These are phyloP conservation scores for Lentinula raphanica DNA, from an alignment of 768 basidiomycete species.

Conservation along the genomic window DNA sequence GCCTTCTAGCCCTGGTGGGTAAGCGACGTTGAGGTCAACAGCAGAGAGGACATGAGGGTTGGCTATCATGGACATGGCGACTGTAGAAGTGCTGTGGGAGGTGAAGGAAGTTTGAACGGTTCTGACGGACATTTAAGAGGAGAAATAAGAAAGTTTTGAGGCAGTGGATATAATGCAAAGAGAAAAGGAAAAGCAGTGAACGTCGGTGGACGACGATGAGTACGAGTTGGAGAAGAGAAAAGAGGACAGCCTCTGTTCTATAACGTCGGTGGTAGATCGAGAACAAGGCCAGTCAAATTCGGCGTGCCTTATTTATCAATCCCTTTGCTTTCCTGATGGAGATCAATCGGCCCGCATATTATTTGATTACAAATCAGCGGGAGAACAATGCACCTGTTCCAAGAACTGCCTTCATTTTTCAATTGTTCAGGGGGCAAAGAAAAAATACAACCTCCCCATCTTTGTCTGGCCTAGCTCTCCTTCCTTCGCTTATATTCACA, in stretches of 20 bases:
- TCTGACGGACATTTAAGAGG: slow-evolving; percentile 3
- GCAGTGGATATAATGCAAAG: not conserved
- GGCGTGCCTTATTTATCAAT: not conserved
- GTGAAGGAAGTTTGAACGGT: slow-evolving; percentile 4
- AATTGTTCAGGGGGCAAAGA: not conserved
- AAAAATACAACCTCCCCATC: not conserved
- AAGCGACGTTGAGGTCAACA: not conserved
- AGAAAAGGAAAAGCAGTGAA: slow-evolving; percentile 1
- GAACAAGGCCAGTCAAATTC: not conserved
- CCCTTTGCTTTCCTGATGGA: not conserved
- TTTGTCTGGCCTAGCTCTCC: no score
- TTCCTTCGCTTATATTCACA: no score
- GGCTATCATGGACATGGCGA: not conserved
- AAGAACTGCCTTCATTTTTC: not conserved
- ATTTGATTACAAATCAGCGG: not conserved
- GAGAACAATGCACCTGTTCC: not conserved
- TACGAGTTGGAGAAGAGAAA: not conserved
- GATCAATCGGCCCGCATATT: not conserved
- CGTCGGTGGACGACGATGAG: not conserved
- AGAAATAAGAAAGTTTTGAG: not conserved
- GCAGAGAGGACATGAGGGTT: not conserved
- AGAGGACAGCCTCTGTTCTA: not conserved
- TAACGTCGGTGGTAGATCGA: not conserved
- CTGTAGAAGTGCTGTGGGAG: not conserved
- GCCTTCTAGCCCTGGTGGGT: not conserved